Conservation (phyloP, 2,329 filamentous ascomycete species). For the Rhexocercosporidium sp. region DNA sequence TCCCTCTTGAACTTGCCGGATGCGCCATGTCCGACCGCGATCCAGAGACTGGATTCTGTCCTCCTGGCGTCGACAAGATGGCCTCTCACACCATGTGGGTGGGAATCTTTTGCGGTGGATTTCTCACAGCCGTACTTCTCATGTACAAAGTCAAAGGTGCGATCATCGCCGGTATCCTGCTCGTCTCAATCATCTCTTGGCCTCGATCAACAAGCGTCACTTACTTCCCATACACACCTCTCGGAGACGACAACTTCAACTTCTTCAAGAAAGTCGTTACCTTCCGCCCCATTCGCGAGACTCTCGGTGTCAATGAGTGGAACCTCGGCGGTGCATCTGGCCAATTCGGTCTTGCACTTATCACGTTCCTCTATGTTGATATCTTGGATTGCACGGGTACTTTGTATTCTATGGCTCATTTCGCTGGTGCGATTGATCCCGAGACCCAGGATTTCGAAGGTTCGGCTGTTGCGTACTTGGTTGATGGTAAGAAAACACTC, state of each 20-base stretch:
- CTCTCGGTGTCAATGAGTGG: slow-evolving; percentile 77
- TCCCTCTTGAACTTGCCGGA: slow-evolving; percentile 77
- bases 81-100: slow-evolving; percentile 84
- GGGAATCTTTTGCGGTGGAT: slow-evolving; percentile 84
- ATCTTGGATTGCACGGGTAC: slow-evolving; percentile 88
- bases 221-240: slow-evolving; percentile 75
- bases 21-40: slow-evolving; percentile 29
- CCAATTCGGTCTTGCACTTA: slow-evolving; percentile 82
- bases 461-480: slow-evolving; percentile 80
- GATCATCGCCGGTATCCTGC: slow-evolving; percentile 80
- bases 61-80: slow-evolving; percentile 69
- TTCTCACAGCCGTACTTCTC: slow-evolving; percentile 80
- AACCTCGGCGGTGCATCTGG: slow-evolving; percentile 66
- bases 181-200: slow-evolving; percentile 90
- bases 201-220: slow-evolving; percentile 77
- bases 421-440: slow-evolving; percentile 79
- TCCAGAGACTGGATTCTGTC: slow-evolving; percentile 60
- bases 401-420: slow-evolving; percentile 87
- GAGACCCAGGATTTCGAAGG: slow-evolving; percentile 87
- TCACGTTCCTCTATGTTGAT: slow-evolving; percentile 90
- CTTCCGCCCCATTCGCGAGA: slow-evolving; percentile 77
- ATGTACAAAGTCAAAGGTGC: slow-evolving; percentile 87
- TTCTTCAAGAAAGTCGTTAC: slow-evolving; percentile 90
- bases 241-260: slow-evolving; percentile 75
- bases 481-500: slow-evolving; percentile 66